phyloP scores from a whole-genome alignment of 1,284 basidiomycete genomes.

The Clitocybe nebularis region DNA sequence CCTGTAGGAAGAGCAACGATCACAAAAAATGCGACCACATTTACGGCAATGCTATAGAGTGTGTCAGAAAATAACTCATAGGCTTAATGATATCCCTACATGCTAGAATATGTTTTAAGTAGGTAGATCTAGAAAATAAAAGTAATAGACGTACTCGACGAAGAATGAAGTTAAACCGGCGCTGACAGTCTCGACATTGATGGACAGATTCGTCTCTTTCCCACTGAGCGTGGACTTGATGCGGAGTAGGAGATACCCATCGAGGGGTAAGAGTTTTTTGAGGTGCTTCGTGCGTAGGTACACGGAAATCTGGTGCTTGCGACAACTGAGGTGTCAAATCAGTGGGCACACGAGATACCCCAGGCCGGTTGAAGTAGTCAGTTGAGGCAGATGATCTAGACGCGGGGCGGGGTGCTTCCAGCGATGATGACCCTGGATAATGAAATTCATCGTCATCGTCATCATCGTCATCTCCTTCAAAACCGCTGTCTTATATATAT shows the following conservation, averaged over 20 bases:
- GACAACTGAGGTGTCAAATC: slow-evolving; percentile 81
- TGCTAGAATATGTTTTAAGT: slow-evolving; percentile 42
- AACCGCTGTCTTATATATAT: slow-evolving; percentile 28
- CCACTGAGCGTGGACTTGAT: slow-evolving; percentile 74
- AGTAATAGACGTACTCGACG: slow-evolving; percentile 61
- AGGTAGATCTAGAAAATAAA: slow-evolving; percentile 10
- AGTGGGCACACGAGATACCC: slow-evolving; percentile 48
- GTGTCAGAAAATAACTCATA: slow-evolving; percentile 9
- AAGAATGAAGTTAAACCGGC: slow-evolving; percentile 76
- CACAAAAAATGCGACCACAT: slow-evolving; percentile 89
- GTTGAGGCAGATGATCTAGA: slow-evolving; percentile 47
- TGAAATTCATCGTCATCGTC: slow-evolving; percentile 65
- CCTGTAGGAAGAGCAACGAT: slow-evolving; percentile 78
- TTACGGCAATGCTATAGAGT: slow-evolving; percentile 74
- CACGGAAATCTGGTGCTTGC: slow-evolving; percentile 82
- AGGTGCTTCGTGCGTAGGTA: slow-evolving; percentile 81
- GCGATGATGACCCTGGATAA: slow-evolving; percentile 67
- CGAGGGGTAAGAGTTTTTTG: slow-evolving; percentile 64
- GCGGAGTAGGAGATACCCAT: slow-evolving; percentile 58
- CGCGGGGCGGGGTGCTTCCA: slow-evolving; percentile 45
- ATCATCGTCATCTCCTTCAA: slow-evolving; percentile 46
- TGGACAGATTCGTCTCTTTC: slow-evolving; percentile 74
- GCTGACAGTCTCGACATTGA: slow-evolving; percentile 74
- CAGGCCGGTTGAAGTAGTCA: slow-evolving; percentile 53
- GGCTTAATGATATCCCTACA: slow-evolving; percentile 41